phyloP scores from a whole-genome alignment of 2,329 filamentous ascomycete species.

The Helminthosporium solani region DNA sequence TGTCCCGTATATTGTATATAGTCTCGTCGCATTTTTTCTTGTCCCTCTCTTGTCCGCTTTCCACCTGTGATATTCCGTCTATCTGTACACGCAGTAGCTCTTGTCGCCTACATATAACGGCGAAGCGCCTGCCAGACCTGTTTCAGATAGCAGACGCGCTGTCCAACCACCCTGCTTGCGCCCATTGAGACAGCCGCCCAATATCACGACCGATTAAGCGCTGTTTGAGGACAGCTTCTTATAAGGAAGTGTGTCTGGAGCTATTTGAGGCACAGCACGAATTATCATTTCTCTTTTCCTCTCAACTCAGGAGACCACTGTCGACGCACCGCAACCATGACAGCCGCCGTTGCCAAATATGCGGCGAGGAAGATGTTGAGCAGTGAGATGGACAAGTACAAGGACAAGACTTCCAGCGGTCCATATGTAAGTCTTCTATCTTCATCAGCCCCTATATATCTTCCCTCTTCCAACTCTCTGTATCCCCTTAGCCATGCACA shows the following conservation, averaged over 20 bases:
- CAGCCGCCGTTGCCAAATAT: slow-evolving; percentile 49
- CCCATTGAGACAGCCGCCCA: slow-evolving; percentile 29
- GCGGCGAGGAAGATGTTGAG: slow-evolving; percentile 52
- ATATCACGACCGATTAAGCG: slow-evolving; percentile 12
- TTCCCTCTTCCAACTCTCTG: too few relatives aligned
- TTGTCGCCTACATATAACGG: slow-evolving; percentile 39
- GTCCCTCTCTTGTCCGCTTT: slow-evolving; percentile 17
- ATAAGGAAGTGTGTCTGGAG: slow-evolving; percentile 16
- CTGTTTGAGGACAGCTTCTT: slow-evolving; percentile 15
- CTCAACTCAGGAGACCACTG: background rate
- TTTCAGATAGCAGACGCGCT: slow-evolving; percentile 38
- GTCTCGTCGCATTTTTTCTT: slow-evolving; percentile 12
- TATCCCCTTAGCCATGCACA: too few relatives aligned
- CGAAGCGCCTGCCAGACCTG: slow-evolving; percentile 37
- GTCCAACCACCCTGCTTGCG: slow-evolving; percentile 32
- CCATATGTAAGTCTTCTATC: slow-evolving; percentile 42
- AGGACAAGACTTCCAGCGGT: slow-evolving; percentile 44
- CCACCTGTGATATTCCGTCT: slow-evolving; percentile 11
- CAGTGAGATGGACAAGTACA: slow-evolving; percentile 52
- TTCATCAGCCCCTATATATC: slow-evolving; percentile 1
- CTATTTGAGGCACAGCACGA: background rate
- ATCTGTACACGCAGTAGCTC: slow-evolving; percentile 18
- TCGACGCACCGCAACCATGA: slow-evolving; percentile 43
- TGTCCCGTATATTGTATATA: slow-evolving; percentile 11
- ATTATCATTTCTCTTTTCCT: slow-evolving; percentile 6